Percentiles rank a stretch among this genome's conserved stretches.
Conservation (phyloP, 345 rosid genomes). For the Tarenaya hassleriana region DNA sequence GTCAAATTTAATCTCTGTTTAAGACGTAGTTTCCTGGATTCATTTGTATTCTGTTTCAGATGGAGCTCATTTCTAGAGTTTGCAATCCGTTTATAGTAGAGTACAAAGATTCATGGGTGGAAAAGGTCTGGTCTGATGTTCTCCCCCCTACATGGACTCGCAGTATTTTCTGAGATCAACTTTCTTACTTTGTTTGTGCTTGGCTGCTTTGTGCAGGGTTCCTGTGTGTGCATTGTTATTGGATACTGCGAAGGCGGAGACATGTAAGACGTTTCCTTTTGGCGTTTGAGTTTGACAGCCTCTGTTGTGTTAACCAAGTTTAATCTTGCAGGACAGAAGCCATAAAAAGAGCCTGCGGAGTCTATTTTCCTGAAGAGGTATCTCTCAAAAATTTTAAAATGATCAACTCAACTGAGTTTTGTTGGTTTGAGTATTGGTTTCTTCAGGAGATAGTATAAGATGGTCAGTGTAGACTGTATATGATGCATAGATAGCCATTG, state of each 20-base stretch:
- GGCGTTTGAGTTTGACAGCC: constrained; percentile 8
- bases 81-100: constrained; percentile 84
- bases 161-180: not conserved
- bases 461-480: no score
- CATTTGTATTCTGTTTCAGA: constrained; percentile 39
- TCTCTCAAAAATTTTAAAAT: no score
- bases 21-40: constrained; percentile 17
- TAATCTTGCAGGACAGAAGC: constrained; percentile 67
- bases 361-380: constrained; percentile 83
- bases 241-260: constrained; percentile 98
- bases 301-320: constrained; percentile 11
- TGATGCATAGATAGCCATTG: not conserved
- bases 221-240: constrained; percentile 92
- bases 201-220: constrained; percentile 51
- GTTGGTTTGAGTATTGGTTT: no score
- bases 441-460: no score
- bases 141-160: not conserved
- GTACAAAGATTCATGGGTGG: constrained; percentile 99
- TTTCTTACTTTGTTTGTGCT: constrained; percentile 3
- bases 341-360: constrained; percentile 68
- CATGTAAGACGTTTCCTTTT: constrained; percentile 47
- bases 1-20: not conserved
- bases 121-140: constrained; percentile 46
- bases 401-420: no score
- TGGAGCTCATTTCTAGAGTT: constrained; percentile 87